Evolutionary conservation across 1,284 basidiomycete genomes (phyloP), one percentile per base, ranked within the genome.

Genomic region (Apiotrichum veenhuisii): DNA sequence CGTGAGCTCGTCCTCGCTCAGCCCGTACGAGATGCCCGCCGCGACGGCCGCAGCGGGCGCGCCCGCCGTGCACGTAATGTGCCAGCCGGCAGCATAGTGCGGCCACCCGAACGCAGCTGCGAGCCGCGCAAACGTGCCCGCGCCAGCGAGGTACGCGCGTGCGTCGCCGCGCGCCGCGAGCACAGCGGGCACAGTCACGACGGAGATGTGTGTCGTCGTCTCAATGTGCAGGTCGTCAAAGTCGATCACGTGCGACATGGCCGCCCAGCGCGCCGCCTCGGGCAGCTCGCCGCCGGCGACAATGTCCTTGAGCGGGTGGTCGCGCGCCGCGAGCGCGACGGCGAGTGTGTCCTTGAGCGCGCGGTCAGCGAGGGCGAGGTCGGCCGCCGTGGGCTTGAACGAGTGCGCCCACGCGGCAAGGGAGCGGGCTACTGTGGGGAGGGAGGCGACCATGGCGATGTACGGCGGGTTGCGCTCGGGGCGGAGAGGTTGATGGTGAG

Each of bases 191-290:
- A 54, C 53, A 10, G 47, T 54, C 9, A 54, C 53, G 33, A 54
- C 53, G 18, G 30, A 37, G 14, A 54, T 54, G 47, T 54, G 53
- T 33, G 53, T 54, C 23, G 53, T 54, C 38, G 53, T 54, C 46
- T 54, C 53, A 17, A 49, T 54, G 53, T 54, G 53, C 46, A 54
- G 53, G 53, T 54, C 53, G 47, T 54, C 53, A 43, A 54, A 54
- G 47, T 54, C 53, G 23, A 54, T 47, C 1, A 54, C 53, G 53
- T 54, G 53, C 3, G 53, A 23, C 53, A 54, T 54, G 25, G 53
- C 53, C 1, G 53, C 53, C 53, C 53, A 54, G 17, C 53, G 53
- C 40, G 53, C 53, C 7, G 53, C 53, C 18, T 48, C 46, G 15
- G 46, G 25, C 12, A 54, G 53, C 11, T 48, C 33, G 33, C n/a